A percentile compares a stretch with the other conserved stretches of the same genome.
Conservation (phyloP, 345 rosid genomes). For the Carallia pectinifolia region DNA sequence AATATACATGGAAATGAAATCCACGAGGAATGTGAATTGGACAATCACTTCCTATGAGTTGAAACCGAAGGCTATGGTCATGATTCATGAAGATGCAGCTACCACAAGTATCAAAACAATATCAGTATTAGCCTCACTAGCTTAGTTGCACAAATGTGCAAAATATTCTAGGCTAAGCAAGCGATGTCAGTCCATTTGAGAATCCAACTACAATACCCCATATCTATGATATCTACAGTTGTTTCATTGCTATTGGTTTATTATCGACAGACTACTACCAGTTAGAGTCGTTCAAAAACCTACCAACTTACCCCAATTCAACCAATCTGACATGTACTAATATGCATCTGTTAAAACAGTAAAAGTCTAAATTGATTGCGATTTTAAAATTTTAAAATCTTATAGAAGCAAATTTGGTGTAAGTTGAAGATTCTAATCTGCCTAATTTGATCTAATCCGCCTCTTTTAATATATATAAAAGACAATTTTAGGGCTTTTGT, state of each 20-base stretch:
- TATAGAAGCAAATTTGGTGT: too few species aligned
- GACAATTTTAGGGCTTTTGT: too few species aligned
- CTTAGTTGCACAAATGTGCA: neutral
- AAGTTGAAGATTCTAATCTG: too few species aligned
- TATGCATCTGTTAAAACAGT: too few species aligned
- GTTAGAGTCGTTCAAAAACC: too few species aligned
- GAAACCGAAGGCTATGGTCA: neutral
- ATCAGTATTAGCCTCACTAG: neutral
- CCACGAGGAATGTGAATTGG: too few species aligned
- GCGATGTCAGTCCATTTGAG: conserved; percentile 1
- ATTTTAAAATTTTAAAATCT: too few species aligned
- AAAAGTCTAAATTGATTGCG: too few species aligned
- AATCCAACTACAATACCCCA: conserved; percentile 7
- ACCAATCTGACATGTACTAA: too few species aligned
- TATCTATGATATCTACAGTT: neutral
- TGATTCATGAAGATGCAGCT: conserved; percentile 7
- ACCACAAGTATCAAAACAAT: conserved; percentile 3
- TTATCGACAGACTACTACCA: neutral
- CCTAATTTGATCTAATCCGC: too few species aligned
- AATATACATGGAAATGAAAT: neutral
- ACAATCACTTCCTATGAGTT: neutral
- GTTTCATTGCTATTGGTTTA: neutral
- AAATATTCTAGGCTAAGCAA: neutral
- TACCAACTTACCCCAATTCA: too few species aligned
- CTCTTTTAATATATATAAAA: too few species aligned